Conservation (phyloP, 345 rosid species). For the Limnanthes douglasii region DNA sequence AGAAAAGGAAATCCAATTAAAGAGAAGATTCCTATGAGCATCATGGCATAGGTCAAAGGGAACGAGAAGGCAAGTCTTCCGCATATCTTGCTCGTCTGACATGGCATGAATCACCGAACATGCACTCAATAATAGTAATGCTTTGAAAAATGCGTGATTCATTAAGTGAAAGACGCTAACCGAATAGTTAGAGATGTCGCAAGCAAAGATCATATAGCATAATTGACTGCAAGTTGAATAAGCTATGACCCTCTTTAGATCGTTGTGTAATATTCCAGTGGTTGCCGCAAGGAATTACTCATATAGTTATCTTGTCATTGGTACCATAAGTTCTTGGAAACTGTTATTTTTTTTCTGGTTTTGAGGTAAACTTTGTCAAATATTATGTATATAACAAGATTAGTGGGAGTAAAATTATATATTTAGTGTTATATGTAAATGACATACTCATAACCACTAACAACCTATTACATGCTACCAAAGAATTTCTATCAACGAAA, state of each 20-base stretch:
- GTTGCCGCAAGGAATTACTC: neutral
- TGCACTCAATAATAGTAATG: constrained; percentile 8
- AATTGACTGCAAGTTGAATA: neutral
- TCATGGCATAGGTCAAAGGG: constrained; percentile 6
- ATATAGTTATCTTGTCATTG: too few species aligned
- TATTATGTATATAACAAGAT: too few species aligned
- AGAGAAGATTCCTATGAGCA: neutral
- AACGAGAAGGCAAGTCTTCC: neutral
- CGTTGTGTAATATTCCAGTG: neutral
- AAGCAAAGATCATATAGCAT: neutral
- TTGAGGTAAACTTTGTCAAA: too few species aligned
- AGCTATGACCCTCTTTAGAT: neutral
- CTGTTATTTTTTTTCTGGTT: too few species aligned
- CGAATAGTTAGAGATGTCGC: neutral
- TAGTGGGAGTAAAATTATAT: too few species aligned
- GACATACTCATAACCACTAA: too few species aligned
- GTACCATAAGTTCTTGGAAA: too few species aligned
- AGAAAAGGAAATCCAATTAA: neutral
- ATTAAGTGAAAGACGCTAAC: neutral
- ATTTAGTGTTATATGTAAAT: too few species aligned
- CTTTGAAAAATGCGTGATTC: constrained; percentile 8
- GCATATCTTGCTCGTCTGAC: constrained; percentile 6
- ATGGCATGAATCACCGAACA: constrained; percentile 9
- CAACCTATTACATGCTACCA: too few species aligned
- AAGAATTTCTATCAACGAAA: too few species aligned